Percentiles rank a stretch among this genome's conserved stretches.
phyloP scores from a whole-genome alignment of 1,139 yeast species.

The Groenewaldozyma auringiensis region DNA sequence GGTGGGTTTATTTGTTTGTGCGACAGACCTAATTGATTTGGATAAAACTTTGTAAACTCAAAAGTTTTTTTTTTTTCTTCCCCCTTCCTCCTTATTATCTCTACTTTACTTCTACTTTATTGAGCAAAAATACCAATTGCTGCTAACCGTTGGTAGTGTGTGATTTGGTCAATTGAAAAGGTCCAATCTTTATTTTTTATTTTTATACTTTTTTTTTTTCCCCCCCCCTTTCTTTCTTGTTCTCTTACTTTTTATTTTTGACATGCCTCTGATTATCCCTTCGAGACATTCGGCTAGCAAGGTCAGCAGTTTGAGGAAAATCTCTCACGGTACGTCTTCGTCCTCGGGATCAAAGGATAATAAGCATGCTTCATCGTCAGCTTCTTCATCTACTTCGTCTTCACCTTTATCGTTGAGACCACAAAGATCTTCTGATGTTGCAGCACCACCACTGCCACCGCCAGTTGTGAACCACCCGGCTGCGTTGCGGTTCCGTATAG shows the following conservation, averaged over 20 bases:
- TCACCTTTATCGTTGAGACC: not conserved
- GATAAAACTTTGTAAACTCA: too few relatives aligned
- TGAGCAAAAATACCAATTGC: not conserved
- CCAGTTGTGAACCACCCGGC: slow-evolving; percentile 7
- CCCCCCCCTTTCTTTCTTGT: not conserved
- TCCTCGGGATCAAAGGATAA: not conserved
- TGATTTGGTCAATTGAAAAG: too few relatives aligned
- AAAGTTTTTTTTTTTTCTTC: not conserved
- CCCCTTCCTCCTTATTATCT: not conserved
- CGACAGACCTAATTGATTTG: too few relatives aligned
- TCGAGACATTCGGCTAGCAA: slow-evolving; percentile 1
- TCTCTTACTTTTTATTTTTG: not conserved
- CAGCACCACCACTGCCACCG: slow-evolving; percentile 5
- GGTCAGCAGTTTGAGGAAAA: not conserved
- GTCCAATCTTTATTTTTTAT: not conserved
- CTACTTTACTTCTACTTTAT: not conserved
- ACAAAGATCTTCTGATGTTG: not conserved
- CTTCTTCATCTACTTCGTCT: not conserved
- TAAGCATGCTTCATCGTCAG: not conserved
- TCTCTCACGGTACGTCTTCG: not conserved
- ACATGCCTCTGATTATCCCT: slow-evolving; percentile 1
- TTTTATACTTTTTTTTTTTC: not conserved
- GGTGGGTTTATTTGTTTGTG: too few relatives aligned
- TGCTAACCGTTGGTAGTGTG: not conserved
- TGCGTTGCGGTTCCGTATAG: slow-evolving; percentile 54